These are phyloP conservation scores for Sphenostylis stenocarpa DNA, from an alignment of 306 rosid species.

Conservation along the genomic window DNA sequence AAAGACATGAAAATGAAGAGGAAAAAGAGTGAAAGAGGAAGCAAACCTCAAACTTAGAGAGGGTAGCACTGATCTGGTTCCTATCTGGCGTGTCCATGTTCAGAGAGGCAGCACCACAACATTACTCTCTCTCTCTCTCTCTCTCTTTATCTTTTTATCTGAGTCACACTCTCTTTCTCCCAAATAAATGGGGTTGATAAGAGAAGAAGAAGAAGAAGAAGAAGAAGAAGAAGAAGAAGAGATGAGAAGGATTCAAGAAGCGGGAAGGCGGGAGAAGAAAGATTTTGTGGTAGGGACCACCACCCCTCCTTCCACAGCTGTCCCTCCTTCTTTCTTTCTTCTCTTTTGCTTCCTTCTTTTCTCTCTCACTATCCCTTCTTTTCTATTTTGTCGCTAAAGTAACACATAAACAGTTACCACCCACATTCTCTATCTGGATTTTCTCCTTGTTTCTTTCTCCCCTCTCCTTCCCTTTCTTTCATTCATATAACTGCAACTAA, in stretches of 20 bases:
- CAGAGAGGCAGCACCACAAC: constrained; percentile 39
- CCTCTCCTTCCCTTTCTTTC: not conserved
- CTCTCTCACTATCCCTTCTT: not conserved
- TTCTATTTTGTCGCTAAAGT: not conserved
- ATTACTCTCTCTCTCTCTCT: not conserved
- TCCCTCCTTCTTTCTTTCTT: not conserved
- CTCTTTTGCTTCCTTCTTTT: not conserved
- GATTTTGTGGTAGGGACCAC: constrained; percentile 27
- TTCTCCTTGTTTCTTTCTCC: not conserved
- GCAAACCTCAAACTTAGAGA: constrained; percentile 63
- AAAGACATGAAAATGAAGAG: too few relatives aligned
- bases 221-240: constrained; percentile 6
- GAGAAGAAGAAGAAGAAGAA: constrained; percentile 9
- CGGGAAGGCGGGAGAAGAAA: constrained; percentile 35
- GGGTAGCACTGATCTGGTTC: constrained; percentile 63
- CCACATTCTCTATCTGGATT: not conserved
- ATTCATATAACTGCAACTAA: too few relatives aligned
- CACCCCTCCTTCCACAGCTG: constrained; percentile 20
- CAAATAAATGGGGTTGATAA: not conserved
- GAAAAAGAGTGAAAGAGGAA: not conserved
- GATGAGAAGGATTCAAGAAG: constrained; percentile 29
- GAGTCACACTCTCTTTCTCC: not conserved
- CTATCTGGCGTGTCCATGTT: constrained; percentile 93
- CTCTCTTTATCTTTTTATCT: not conserved
- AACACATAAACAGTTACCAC: not conserved